Conservation (phyloP, 2,329 filamentous ascomycete genomes). For the Verticillium klebahnii region DNA sequence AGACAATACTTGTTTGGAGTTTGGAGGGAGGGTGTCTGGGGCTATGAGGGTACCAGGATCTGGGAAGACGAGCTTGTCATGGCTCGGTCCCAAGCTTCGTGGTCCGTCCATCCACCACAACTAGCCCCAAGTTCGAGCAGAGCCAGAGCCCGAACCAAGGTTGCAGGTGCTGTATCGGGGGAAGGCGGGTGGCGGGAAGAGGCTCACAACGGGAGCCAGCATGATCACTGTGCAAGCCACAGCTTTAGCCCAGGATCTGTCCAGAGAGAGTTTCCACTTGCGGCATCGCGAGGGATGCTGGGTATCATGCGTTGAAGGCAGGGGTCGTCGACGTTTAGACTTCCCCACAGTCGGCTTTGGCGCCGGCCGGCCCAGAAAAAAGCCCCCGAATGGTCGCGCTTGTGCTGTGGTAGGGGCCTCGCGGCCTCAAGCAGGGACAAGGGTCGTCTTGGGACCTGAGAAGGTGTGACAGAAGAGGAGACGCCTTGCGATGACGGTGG, state of each 20-base stretch:
- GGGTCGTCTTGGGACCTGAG: conserved; percentile 13
- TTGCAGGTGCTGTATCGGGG: conserved; percentile 13
- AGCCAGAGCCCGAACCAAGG: not conserved
- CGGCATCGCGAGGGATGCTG: conserved; percentile 23
- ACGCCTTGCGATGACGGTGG: conserved; percentile 11
- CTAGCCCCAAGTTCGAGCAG: not conserved
- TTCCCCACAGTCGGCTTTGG: conserved; percentile 27
- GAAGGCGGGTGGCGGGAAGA: conserved; percentile 10
- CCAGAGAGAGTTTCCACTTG: conserved; percentile 26
- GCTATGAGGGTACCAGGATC: conserved; percentile 18
- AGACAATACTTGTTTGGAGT: conserved; percentile 23
- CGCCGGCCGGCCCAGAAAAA: conserved; percentile 17
- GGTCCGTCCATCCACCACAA: conserved; percentile 2
- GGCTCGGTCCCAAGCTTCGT: conserved; percentile 3
- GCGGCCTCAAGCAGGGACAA: conserved; percentile 8
- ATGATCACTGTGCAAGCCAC: conserved; percentile 16
- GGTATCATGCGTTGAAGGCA: conserved; percentile 27
- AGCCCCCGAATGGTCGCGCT: conserved; percentile 16
- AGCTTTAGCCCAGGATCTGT: conserved; percentile 13
- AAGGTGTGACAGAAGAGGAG: conserved; percentile 11
- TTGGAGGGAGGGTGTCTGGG: conserved; percentile 9
- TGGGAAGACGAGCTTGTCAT: conserved; percentile 13
- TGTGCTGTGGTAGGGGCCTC: conserved; percentile 9
- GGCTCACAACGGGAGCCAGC: conserved; percentile 19
- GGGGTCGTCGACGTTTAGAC: conserved; percentile 25